phyloP scores from a whole-genome alignment of 768 basidiomycete genomes.

The Phylloporus scabripes region DNA sequence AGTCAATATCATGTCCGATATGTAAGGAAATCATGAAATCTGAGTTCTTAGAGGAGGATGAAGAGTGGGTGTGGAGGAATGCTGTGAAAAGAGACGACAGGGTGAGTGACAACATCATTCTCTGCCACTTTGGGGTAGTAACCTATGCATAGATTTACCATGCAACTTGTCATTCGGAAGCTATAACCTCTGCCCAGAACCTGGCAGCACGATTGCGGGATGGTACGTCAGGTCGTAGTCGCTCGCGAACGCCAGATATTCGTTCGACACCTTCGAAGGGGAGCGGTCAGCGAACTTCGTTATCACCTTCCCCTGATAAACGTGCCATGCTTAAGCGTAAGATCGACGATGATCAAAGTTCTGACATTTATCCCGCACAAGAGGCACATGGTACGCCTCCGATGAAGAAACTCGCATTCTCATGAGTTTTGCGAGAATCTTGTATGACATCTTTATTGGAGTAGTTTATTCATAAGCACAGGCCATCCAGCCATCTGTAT shows the following conservation, averaged over 20 bases:
- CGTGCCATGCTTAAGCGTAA: constrained; percentile 69
- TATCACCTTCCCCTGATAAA: constrained; percentile 51
- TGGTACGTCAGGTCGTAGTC: constrained; percentile 54
- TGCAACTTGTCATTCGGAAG: constrained; percentile 91
- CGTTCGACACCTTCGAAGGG: constrained; percentile 37
- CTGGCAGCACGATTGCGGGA: constrained; percentile 64
- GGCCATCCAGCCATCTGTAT: constrained; percentile 24
- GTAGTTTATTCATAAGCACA: constrained; percentile 28
- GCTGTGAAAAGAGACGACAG: constrained; percentile 78
- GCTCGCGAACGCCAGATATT: constrained; percentile 69
- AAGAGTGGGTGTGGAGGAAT: constrained; percentile 98
- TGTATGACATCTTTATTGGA: constrained; percentile 27
- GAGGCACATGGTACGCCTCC: constrained; percentile 54
- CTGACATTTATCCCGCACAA: constrained; percentile 27
- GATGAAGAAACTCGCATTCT: constrained; percentile 59
- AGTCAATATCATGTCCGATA: constrained; percentile 82
- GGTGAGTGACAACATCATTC: constrained; percentile 42
- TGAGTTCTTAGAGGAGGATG: constrained; percentile 92
- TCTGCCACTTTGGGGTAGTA: background rate
- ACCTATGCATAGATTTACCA: constrained; percentile 67
- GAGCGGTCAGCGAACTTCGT: constrained; percentile 31
- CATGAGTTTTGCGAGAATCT: constrained; percentile 16
- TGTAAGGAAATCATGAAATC: constrained; percentile 92
- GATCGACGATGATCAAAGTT: constrained; percentile 45
- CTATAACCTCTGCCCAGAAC: constrained; percentile 54